Evolutionary conservation across 169 alveolate genomes (phyloP), one percentile per base, ranked within the genome.

Genomic region (Condylostoma magnum): DNA sequence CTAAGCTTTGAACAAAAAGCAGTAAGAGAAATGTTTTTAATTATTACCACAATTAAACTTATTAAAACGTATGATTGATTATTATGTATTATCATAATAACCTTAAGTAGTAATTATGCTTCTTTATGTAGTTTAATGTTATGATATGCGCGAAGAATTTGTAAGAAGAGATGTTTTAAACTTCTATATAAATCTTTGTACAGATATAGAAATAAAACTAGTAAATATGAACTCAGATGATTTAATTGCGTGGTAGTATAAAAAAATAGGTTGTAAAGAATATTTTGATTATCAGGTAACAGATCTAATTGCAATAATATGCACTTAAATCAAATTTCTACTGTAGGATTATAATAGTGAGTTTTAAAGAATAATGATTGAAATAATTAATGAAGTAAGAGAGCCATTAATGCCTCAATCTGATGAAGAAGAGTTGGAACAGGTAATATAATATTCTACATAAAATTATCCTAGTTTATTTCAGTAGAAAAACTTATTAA

Each of bases 301-400:
- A 18, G 60, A 51, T 18, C 18, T 51, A 25, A 2, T 51, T n/a
- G 25, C 37, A 1, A 25, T 51, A 20, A 1, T 25, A 1, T 15
- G n/a, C 1, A 18, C 18, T 2, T 51, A 20, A 25, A 51, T 51
- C n/a, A 51, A 51, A 33, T 33, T 20, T 18, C 60, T 51, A 20
- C 31, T n/a, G 25, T 20, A 51, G 25, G 60, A 51, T 12, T 51
- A 51, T 22, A 33, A 51, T 15, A 51, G 33, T 51, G 60, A 51
- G 25, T 51, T 51, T 51, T 51, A 33, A 25, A 51, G 60, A 51
- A 25, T 51, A 12, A 51, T 51, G 60, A 51, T 51, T 20, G 60
- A 51, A 51, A 51, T 51, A 12, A 51, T 51, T 33, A 51, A 51
- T 22, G 60, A 51, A 51, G 25, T 51, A 12, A 51, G 60, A 25